phyloP scores from a whole-genome alignment of 176 grass and related monocot genomes.

The Secale cereale region DNA sequence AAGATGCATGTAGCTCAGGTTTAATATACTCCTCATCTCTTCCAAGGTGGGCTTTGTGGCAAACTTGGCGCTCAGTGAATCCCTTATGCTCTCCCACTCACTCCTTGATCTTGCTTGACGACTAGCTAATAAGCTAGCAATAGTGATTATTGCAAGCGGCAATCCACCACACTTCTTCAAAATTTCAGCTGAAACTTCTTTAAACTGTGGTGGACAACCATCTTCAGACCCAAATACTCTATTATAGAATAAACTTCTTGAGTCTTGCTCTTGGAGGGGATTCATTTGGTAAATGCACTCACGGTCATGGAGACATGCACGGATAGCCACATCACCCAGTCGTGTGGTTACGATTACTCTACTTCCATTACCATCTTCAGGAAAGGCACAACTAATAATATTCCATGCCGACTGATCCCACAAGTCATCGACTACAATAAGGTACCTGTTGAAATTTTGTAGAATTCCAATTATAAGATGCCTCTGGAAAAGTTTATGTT shows the following conservation, averaged over 20 bases:
- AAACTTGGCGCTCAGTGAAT: background rate
- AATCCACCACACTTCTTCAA: constrained; percentile 2
- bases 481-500: background rate
- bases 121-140: background rate
- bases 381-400: background rate
- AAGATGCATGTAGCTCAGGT: constrained; percentile 2
- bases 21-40: constrained; percentile 3
- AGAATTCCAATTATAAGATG: background rate
- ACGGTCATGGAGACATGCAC: background rate
- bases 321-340: background rate
- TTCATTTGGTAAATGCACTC: constrained; percentile 1
- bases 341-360: background rate
- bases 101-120: background rate
- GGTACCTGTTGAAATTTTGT: background rate
- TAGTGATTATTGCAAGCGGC: background rate
- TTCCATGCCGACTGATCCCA: background rate
- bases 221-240: background rate
- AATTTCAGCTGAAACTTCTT: background rate
- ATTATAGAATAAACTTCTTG: background rate
- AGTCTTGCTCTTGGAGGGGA: background rate
- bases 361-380: background rate
- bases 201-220: background rate
- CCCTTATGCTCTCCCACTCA: background rate
- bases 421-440: background rate
- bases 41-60: background rate